Evolutionary conservation across 495 filamentous ascomycete genomes (phyloP).

Genomic region (Trichocladium antarcticum): DNA sequence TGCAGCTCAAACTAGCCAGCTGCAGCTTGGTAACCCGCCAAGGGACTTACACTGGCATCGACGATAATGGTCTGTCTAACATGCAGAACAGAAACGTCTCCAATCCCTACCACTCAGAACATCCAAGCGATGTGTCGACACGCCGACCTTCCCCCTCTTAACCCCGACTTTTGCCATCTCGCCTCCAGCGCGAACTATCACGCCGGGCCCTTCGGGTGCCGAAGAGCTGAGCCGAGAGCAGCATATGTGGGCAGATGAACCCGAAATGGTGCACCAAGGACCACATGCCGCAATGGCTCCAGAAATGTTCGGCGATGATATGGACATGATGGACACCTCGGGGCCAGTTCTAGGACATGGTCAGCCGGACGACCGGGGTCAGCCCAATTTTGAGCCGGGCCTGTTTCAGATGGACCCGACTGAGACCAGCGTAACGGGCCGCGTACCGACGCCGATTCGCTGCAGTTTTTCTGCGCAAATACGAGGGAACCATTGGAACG

Average conservation of each 20-base stretch:
- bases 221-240: slow-evolving; percentile 18
- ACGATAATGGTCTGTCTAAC: slow-evolving; percentile 7
- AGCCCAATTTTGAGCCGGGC: slow-evolving; percentile 26
- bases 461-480: slow-evolving; percentile 39
- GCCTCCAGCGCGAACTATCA: slow-evolving; percentile 22
- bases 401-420: slow-evolving; percentile 17
- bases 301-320: slow-evolving; percentile 39
- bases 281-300: slow-evolving; percentile 13
- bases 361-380: slow-evolving; percentile 1
- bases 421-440: slow-evolving; percentile 25
- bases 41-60: neutral
- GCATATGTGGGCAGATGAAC: slow-evolving; percentile 20
- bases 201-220: slow-evolving; percentile 23
- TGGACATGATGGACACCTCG: slow-evolving; percentile 38
- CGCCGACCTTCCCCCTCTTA: slow-evolving; percentile 23
- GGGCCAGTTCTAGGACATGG: slow-evolving; percentile 15
- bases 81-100: slow-evolving; percentile 33
- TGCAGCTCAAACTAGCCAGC: too few relatives aligned
- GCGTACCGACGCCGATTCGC: slow-evolving; percentile 46
- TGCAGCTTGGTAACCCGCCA: too few relatives aligned
- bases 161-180: slow-evolving; percentile 12
- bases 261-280: slow-evolving; percentile 11
- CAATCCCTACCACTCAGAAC: slow-evolving; percentile 36
- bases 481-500: slow-evolving; percentile 33
- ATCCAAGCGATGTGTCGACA: slow-evolving; percentile 31